Evolutionary conservation across 2,329 filamentous ascomycete species (phyloP), one percentile per base, ranked within the genome.

Genomic region (Calonectria multiphialidica): DNA sequence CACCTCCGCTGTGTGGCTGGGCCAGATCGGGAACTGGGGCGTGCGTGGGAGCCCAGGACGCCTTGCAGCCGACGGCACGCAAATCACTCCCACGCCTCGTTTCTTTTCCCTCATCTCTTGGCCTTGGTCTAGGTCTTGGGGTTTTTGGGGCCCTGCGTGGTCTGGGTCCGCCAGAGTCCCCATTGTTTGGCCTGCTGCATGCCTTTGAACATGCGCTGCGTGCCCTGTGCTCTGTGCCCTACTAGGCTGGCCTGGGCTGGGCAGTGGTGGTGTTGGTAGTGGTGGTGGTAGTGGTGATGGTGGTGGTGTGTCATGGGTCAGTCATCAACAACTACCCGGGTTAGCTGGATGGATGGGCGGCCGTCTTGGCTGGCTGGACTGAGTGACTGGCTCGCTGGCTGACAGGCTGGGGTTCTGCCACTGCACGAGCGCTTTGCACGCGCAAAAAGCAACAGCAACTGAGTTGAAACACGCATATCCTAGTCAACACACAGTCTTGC

Each of bases 1-100:
- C 76, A 70, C 69, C 72, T 55, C 65, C 53, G 53, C 69, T 75
- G 70, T 64, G 76, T 79, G 77, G 77, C 77, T 79, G 77, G 68
- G 61, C 72, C 70, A 79, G 76, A 79, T 79, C 77, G 77, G 76
- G 77, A 73, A 73, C 75, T 71, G 33, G 75, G 77, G 75, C 69
- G 71, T 76, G 75, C 70, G 70, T 70, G 70, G 47, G 71, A 53
- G 73, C 71, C 71, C 67, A 71, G 73, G 70, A 62, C 55, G 55
- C 63, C 69, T 66, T 62, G 55, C 64, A 30, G 57, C 40, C 49
- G 49, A 67, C 74, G 68, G 70, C 74, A 76, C 70, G 75, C 70
- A 78, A 78, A 78, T 78, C 77, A 72, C 68, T 72, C 68, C 74
- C 68, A 66, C 66, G 68, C 68, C 66, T 72, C 55, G 18, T 49